phyloP scores from a whole-genome alignment of 352 stramenopile genomes.

The Pythium sukuiense region DNA sequence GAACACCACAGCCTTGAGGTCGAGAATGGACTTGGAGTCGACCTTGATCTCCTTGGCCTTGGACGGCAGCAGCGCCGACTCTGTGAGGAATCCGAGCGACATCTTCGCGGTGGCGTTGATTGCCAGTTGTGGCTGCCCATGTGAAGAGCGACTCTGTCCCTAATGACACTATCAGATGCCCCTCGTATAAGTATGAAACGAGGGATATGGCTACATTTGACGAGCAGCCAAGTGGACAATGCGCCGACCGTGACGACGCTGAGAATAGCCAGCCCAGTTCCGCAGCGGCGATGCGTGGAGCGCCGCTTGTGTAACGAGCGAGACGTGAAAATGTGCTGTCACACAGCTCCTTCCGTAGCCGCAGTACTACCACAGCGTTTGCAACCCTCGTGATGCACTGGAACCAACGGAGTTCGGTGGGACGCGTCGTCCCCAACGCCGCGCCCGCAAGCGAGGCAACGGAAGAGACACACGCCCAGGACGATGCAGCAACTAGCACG shows the following conservation, averaged over 20 bases:
- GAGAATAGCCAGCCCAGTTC: not conserved
- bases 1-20: constrained; percentile 82
- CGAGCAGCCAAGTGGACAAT: no score
- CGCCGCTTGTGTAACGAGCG: not conserved
- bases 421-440: not conserved
- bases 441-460: not conserved
- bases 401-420: not conserved
- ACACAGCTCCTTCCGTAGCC: not conserved
- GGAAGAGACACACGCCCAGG: not conserved
- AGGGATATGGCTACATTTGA: not conserved
- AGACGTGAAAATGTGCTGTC: not conserved
- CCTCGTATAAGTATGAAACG: not conserved
- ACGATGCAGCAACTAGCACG: not conserved
- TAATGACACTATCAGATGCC: not conserved
- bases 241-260: not conserved
- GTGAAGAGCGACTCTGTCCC: not conserved
- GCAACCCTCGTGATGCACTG: not conserved
- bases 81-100: constrained; percentile 91
- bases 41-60: constrained; percentile 90
- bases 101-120: constrained; percentile 34
- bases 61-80: constrained; percentile 89
- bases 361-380: not conserved
- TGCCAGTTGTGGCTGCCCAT: not conserved
- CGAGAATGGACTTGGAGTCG: constrained; percentile 80
- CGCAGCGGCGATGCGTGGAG: not conserved